phyloP scores from a whole-genome alignment of 176 grass and related monocot genomes.

The Ampelocalamus luodianensis region DNA sequence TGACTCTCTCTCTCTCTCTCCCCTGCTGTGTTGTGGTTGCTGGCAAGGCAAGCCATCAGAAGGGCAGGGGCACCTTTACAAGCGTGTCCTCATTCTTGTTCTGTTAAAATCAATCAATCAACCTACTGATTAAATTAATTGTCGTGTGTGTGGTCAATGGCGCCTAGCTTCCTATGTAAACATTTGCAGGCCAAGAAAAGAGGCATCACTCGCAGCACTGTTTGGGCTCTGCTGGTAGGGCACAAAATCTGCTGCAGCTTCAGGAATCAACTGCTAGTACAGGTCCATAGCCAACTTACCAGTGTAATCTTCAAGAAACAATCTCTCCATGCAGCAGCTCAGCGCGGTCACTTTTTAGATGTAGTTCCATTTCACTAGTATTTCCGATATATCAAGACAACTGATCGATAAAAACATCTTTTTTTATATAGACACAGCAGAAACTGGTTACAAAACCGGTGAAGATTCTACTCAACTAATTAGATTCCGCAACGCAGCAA shows the following conservation, averaged over 20 bases:
- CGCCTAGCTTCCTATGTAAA: not conserved
- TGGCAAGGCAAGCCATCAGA: conserved; percentile 64
- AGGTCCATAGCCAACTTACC: not conserved
- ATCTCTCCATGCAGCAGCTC: not conserved
- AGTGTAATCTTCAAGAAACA: not conserved
- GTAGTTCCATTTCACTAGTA: not conserved
- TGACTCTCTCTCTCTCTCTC: not conserved
- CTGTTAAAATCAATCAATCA: not conserved
- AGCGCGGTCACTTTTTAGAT: not conserved
- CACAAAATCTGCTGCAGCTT: not conserved
- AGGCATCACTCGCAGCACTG: not conserved
- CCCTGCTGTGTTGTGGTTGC: conserved; percentile 38
- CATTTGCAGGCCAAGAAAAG: conserved; percentile 10
- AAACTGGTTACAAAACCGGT: not conserved
- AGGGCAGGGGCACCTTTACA: conserved; percentile 17
- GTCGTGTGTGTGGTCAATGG: not conserved
- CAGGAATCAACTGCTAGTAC: not conserved
- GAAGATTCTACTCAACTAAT: not conserved
- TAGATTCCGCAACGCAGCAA: not conserved
- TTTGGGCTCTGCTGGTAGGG: not conserved
- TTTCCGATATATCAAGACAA: not conserved
- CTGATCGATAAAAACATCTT: not conserved
- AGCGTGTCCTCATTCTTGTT: not conserved
- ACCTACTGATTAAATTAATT: not conserved
- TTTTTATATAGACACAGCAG: not conserved